A percentile compares a stretch with the other conserved stretches of the same genome.
Conservation (phyloP, 257 asterid species). For the Scutellaria baicalensis region DNA sequence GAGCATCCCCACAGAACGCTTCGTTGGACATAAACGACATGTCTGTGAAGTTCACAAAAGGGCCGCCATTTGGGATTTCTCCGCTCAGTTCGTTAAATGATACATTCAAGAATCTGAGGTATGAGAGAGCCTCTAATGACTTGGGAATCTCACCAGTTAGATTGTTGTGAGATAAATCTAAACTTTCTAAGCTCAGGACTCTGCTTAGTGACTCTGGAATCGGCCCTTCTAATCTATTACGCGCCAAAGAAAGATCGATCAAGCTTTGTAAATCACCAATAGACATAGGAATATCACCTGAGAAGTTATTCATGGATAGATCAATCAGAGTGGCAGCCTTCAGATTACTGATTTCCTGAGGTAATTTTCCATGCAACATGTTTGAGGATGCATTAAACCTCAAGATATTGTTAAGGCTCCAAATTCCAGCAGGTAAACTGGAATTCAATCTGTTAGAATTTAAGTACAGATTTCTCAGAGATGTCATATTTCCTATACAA, state of each 20-base stretch:
- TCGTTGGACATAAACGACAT: neutral
- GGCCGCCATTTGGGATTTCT: slow-evolving; percentile 12
- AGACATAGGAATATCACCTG: neutral
- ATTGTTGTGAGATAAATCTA: slow-evolving; percentile 8
- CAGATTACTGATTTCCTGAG: slow-evolving; percentile 5
- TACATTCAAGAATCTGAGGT: slow-evolving; percentile 3
- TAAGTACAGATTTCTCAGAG: neutral
- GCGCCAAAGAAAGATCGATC: neutral
- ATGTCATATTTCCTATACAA: slow-evolving; percentile 1
- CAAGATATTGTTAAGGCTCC: slow-evolving; percentile 1
- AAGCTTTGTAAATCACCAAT: neutral
- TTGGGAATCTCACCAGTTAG: slow-evolving; percentile 13
- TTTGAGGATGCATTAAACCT: slow-evolving; percentile 1
- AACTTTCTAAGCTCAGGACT: slow-evolving; percentile 3
- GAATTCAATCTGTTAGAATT: slow-evolving; percentile 9
- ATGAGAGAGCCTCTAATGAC: slow-evolving; percentile 4
- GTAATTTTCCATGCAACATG: neutral
- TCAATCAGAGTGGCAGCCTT: neutral
- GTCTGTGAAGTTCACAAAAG: slow-evolving; percentile 5
- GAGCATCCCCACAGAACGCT: slow-evolving; percentile 8
- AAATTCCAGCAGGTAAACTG: slow-evolving; percentile 9
- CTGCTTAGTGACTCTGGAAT: slow-evolving; percentile 3
- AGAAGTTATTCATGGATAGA: neutral
- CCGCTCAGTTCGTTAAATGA: neutral
- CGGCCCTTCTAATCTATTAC: slow-evolving; percentile 5